phyloP scores from a whole-genome alignment of 2,329 filamentous ascomycete species.

The Blastomyces gilchristii region DNA sequence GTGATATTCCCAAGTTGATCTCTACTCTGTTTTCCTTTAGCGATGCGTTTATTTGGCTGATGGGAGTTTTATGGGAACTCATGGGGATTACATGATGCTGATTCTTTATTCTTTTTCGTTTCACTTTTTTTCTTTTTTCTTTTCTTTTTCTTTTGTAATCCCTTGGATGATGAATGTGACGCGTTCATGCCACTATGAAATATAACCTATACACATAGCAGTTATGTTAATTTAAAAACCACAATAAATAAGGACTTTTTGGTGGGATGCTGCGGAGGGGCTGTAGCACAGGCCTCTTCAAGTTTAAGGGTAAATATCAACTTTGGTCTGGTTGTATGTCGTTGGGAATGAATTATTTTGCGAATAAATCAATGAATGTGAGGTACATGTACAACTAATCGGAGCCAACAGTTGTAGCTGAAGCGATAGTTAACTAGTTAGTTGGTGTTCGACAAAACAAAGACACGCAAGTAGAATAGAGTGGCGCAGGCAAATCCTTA shows the following conservation, averaged over 20 bases:
- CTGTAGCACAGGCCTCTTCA: neutral
- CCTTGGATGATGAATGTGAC: neutral
- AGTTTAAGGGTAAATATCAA: neutral
- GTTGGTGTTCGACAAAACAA: neutral
- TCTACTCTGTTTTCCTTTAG: neutral
- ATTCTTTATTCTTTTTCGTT: neutral
- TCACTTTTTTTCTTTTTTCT: neutral
- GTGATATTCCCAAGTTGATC: neutral
- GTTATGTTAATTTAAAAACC: neutral
- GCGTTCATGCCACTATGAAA: neutral
- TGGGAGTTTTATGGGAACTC: neutral
- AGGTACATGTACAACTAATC: neutral
- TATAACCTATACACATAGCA: neutral
- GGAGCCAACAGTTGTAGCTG: neutral
- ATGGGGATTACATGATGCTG: neutral
- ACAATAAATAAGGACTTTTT: neutral
- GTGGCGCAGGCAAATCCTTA: neutral
- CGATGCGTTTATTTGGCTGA: neutral
- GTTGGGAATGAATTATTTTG: neutral
- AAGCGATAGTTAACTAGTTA: neutral
- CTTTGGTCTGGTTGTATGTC: neutral
- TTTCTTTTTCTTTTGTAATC: neutral
- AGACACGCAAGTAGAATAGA: neutral
- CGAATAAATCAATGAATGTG: neutral
- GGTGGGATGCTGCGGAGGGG: neutral